Conservation (phyloP, 2,329 filamentous ascomycete genomes). For the Knoxdaviesia capensis region DNA sequence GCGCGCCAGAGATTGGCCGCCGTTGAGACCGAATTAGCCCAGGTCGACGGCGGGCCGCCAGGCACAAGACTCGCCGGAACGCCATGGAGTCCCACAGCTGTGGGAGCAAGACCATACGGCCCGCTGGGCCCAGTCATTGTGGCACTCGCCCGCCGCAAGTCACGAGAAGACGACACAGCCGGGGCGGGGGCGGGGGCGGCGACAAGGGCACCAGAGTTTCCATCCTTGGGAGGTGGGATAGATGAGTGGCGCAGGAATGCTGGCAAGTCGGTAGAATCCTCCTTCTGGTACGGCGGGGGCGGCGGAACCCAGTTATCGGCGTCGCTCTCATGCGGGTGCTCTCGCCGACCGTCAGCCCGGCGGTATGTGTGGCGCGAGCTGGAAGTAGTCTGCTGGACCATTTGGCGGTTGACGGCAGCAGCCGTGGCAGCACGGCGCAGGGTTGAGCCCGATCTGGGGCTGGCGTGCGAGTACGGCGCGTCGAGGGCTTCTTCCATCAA, state of each 20-base stretch:
- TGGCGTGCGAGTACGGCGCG: slow-evolving; percentile 52
- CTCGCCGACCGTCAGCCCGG: slow-evolving; percentile 46
- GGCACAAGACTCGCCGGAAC: too few relatives aligned
- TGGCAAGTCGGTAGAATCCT: slow-evolving; percentile 36
- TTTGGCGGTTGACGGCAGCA: slow-evolving; percentile 51
- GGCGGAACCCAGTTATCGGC: slow-evolving; percentile 79
- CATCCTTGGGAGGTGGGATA: slow-evolving; percentile 13
- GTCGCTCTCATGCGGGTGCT: slow-evolving; percentile 70
- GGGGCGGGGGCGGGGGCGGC: too few relatives aligned
- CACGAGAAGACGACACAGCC: too few relatives aligned
- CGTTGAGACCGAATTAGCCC: too few relatives aligned
- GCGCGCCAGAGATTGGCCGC: too few relatives aligned
- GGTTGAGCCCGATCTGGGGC: slow-evolving; percentile 48
- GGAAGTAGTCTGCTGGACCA: slow-evolving; percentile 34
- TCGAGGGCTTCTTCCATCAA: slow-evolving; percentile 43
- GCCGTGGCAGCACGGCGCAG: slow-evolving; percentile 55
- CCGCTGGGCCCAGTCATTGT: too few relatives aligned
- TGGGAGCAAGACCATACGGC: too few relatives aligned
- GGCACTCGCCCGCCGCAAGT: too few relatives aligned
- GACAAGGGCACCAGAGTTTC: too few relatives aligned
- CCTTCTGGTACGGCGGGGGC: slow-evolving; percentile 58
- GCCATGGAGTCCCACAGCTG: too few relatives aligned
- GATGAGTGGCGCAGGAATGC: slow-evolving; percentile 31
- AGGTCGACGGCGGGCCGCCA: too few relatives aligned
- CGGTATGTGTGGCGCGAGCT: slow-evolving; percentile 39